Evolutionary conservation across 2,329 filamentous ascomycete genomes (phyloP).

Genomic region (Biscogniauxia mediterranea): DNA sequence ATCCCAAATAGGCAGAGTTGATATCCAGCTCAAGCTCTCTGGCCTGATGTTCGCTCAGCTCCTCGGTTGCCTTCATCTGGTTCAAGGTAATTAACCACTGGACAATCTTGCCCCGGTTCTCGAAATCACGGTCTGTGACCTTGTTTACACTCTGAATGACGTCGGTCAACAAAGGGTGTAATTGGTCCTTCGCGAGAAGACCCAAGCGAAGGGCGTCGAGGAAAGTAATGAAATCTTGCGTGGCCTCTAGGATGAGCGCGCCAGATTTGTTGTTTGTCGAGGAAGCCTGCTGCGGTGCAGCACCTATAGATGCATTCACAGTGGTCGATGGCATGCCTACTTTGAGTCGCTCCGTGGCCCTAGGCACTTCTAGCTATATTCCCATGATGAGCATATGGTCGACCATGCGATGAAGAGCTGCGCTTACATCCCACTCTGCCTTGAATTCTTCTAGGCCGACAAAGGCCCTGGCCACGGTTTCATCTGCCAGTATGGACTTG

Average conservation of each 20-base stretch:
- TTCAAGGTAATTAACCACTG: slow-evolving; percentile 98
- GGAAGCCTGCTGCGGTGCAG: slow-evolving; percentile 42
- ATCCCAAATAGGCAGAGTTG: slow-evolving; percentile 89
- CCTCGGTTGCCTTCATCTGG: slow-evolving; percentile 95
- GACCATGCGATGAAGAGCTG: neutral
- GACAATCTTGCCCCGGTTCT: slow-evolving; percentile 93
- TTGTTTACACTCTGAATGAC: slow-evolving; percentile 97
- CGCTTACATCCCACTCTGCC: slow-evolving; percentile 76
- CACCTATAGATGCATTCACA: slow-evolving; percentile 51
- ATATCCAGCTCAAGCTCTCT: slow-evolving; percentile 91
- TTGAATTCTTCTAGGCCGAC: slow-evolving; percentile 89
- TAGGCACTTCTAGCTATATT: slow-evolving; percentile 81
- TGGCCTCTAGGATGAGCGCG: slow-evolving; percentile 80
- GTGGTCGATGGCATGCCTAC: slow-evolving; percentile 91
- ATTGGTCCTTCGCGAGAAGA: slow-evolving; percentile 87
- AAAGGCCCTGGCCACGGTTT: slow-evolving; percentile 86
- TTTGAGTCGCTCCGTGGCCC: slow-evolving; percentile 87
- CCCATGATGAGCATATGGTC: slow-evolving; percentile 16
- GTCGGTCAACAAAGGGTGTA: slow-evolving; percentile 93
- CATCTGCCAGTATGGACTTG: slow-evolving; percentile 88
- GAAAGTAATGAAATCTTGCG: slow-evolving; percentile 98
- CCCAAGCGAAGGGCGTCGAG: slow-evolving; percentile 92
- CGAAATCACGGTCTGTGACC: slow-evolving; percentile 92
- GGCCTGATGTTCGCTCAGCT: slow-evolving; percentile 81
- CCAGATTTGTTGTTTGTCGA: slow-evolving; percentile 50